These are phyloP conservation scores for Onygena corvina DNA, from an alignment of 2,329 filamentous ascomycete species.

Conservation along the genomic window DNA sequence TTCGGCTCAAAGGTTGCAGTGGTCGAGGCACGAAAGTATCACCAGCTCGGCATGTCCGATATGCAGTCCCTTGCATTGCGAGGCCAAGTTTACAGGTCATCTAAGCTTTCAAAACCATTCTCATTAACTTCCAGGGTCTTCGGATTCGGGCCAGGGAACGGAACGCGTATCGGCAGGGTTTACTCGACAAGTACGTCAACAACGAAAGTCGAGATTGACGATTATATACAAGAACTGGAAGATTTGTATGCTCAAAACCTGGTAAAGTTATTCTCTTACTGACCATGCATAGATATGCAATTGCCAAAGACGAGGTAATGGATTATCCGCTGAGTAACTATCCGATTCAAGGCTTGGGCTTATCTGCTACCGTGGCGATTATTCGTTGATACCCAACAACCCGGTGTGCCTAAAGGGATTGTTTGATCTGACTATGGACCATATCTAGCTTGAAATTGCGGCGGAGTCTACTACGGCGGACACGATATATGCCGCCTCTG, in stretches of 20 bases:
- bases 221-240: slow-evolving; percentile 15
- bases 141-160: background rate
- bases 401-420: background rate
- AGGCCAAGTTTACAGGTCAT: too few species aligned
- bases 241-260: slow-evolving; percentile 12
- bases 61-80: too few species aligned
- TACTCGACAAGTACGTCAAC: slow-evolving; percentile 1
- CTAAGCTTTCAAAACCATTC: background rate
- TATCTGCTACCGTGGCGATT: too few species aligned
- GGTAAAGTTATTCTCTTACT: background rate
- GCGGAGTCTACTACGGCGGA: slow-evolving; percentile 35
- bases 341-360: too few species aligned
- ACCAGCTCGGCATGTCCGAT: too few species aligned
- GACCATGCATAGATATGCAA: slow-evolving; percentile 28
- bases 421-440: background rate
- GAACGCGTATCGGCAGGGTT: background rate
- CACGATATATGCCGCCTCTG: slow-evolving; percentile 37
- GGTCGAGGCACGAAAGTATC: too few species aligned
- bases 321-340: background rate
- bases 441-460: slow-evolving; percentile 35
- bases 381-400: too few species aligned
- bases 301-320: slow-evolving; percentile 34
- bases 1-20: too few species aligned
- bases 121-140: background rate
- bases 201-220: slow-evolving; percentile 9